These are phyloP conservation scores for Chlorella variabilis DNA, from an alignment of 163 green algal species.

Conservation along the genomic window DNA sequence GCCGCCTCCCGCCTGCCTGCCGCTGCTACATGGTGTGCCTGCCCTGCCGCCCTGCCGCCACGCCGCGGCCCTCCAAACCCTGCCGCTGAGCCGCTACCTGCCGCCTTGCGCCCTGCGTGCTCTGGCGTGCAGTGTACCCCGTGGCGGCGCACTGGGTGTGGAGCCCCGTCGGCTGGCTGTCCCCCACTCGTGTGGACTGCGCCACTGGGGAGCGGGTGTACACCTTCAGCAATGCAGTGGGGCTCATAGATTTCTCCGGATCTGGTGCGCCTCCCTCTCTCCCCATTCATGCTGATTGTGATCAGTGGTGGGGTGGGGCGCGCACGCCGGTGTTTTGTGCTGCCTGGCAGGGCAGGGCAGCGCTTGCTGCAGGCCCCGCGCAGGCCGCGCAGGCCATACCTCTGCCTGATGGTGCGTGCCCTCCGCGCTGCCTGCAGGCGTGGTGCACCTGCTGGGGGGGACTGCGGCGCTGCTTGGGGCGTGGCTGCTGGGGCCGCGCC, in stretches of 20 bases:
- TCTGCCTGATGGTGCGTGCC: too few relatives aligned
- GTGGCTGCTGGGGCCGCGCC: constrained; percentile 70
- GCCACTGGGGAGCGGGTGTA: not conserved
- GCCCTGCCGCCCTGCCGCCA: not conserved
- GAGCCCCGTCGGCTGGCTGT: constrained; percentile 59
- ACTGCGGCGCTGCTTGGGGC: constrained; percentile 64
- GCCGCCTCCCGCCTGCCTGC: too few relatives aligned
- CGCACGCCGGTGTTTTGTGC: not conserved
- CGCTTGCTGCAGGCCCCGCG: too few relatives aligned
- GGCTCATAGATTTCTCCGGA: constrained; percentile 70
- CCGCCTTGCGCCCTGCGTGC: not conserved
- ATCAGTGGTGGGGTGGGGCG: too few relatives aligned
- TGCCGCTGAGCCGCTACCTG: too few relatives aligned
- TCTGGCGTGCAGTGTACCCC: constrained; percentile 79
- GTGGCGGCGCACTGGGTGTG: constrained; percentile 79
- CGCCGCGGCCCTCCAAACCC: too few relatives aligned
- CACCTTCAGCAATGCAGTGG: constrained; percentile 29
- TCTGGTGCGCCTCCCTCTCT: constrained; percentile 51
- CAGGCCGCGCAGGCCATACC: too few relatives aligned
- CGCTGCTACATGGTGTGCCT: not conserved
- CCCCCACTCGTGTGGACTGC: constrained; percentile 19
- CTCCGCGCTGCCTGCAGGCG: too few relatives aligned
- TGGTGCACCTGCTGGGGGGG: constrained; percentile 74
- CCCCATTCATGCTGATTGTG: too few relatives aligned
- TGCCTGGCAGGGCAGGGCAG: too few relatives aligned